These are phyloP conservation scores for Pyrenochaeta sp. DNA, from an alignment of 2,329 filamentous ascomycete genomes.

Conservation along the genomic window DNA sequence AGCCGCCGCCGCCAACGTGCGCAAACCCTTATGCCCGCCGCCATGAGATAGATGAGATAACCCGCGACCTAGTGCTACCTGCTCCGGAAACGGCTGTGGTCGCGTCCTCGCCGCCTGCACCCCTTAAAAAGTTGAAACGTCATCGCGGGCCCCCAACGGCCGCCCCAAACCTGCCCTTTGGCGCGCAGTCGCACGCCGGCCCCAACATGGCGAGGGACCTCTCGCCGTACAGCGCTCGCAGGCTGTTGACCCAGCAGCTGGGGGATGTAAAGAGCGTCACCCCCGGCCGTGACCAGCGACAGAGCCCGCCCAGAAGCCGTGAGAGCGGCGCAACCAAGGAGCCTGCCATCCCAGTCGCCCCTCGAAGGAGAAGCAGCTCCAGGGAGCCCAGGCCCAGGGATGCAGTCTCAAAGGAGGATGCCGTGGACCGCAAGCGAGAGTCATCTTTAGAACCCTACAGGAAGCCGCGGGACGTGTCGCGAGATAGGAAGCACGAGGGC, in stretches of 20 bases:
- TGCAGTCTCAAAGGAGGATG: constrained; percentile 15
- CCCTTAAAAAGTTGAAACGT: constrained; percentile 17
- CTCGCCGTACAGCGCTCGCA: constrained; percentile 42
- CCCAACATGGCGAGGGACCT: constrained; percentile 35
- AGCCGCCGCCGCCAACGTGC: background rate
- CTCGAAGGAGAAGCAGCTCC: constrained; percentile 25
- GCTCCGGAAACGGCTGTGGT: too few relatives aligned
- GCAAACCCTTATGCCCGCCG: constrained; percentile 1
- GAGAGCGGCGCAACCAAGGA: constrained; percentile 13
- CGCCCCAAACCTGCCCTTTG: background rate
- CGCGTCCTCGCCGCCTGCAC: constrained; percentile 6
- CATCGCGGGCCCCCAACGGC: constrained; percentile 14
- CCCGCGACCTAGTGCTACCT: too few relatives aligned
- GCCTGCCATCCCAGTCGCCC: constrained; percentile 11
- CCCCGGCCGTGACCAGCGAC: constrained; percentile 23
- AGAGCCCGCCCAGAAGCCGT: constrained; percentile 22
- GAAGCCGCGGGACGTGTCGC: constrained; percentile 25
- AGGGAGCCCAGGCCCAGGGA: constrained; percentile 22
- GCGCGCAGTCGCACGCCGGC: constrained; percentile 4
- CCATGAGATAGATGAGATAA: constrained; percentile 15
- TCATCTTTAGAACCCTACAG: constrained; percentile 40
- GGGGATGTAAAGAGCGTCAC: constrained; percentile 20
- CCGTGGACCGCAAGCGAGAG: constrained; percentile 16
- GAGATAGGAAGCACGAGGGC: constrained; percentile 19
- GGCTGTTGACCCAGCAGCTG: constrained; percentile 37